Evolutionary conservation across 2,329 filamentous ascomycete genomes (phyloP).

Genomic region (Capronia epimyces): DNA sequence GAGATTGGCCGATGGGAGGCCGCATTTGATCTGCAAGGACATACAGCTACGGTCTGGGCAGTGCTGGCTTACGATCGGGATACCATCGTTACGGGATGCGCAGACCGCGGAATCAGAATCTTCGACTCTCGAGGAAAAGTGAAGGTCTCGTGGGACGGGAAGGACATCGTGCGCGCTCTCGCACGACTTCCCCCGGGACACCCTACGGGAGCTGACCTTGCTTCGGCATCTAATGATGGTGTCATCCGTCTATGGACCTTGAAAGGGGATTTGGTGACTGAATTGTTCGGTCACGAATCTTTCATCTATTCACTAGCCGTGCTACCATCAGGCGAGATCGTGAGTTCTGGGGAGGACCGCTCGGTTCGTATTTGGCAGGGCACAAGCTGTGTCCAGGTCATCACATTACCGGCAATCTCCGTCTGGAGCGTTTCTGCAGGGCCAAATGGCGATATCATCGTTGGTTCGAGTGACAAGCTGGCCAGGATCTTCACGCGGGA

Average conservation of each 20-base stretch:
- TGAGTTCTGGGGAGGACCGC: constrained; percentile 90
- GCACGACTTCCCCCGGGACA: constrained; percentile 72
- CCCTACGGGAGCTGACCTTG: constrained; percentile 81
- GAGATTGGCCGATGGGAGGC: constrained; percentile 77
- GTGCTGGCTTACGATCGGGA: constrained; percentile 75
- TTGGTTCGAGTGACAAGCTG: constrained; percentile 81
- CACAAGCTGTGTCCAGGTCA: constrained; percentile 80
- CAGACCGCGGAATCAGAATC: constrained; percentile 82
- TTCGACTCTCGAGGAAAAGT: constrained; percentile 65
- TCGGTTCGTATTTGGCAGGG: constrained; percentile 86
- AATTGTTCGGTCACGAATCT: constrained; percentile 82
- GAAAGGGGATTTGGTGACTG: constrained; percentile 67
- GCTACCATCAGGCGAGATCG: constrained; percentile 76
- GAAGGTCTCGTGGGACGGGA: constrained; percentile 59
- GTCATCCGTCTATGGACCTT: constrained; percentile 82
- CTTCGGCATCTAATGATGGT: constrained; percentile 89
- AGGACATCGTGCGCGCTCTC: constrained; percentile 82
- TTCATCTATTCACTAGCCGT: constrained; percentile 84
- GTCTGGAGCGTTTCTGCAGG: constrained; percentile 91
- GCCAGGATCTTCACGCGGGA: constrained; percentile 78
- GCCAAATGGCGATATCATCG: constrained; percentile 81
- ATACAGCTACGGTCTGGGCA: constrained; percentile 83
- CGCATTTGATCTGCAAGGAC: constrained; percentile 64
- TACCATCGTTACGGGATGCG: constrained; percentile 80
- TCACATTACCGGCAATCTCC: constrained; percentile 93